Percentiles rank a stretch among this genome's conserved stretches.
These are phyloP conservation scores for Paratrypanosoma confusum DNA, from an alignment of 208 protist species.

Conservation along the genomic window DNA sequence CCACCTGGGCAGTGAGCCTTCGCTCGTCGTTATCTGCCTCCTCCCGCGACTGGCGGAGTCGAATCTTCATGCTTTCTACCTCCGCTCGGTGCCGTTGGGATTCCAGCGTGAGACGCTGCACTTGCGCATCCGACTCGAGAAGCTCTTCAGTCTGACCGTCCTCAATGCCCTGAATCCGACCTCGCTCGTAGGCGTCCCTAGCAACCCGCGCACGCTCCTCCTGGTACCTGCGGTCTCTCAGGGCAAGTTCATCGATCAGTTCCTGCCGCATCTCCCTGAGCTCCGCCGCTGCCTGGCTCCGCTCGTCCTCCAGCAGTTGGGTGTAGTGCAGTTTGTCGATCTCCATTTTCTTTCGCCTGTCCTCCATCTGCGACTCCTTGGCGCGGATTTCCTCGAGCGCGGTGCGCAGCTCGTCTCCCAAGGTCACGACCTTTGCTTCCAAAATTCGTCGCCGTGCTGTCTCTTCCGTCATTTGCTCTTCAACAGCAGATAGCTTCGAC, in stretches of 20 bases:
- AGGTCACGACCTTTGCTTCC: constrained; percentile 29
- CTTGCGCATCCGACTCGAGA: constrained; percentile 30
- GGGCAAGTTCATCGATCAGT: constrained; percentile 38
- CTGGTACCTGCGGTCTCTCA: constrained; percentile 37
- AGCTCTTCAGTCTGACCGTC: constrained; percentile 35
- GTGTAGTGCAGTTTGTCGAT: constrained; percentile 46
- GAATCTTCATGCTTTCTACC: constrained; percentile 33
- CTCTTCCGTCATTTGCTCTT: constrained; percentile 30
- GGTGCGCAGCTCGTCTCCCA: constrained; percentile 30
- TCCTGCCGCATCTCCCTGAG: constrained; percentile 52
- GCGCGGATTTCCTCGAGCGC: constrained; percentile 24
- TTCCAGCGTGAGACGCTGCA: constrained; percentile 36
- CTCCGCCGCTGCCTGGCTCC: constrained; percentile 35
- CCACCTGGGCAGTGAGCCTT: constrained; percentile 20
- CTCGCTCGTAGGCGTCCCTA: constrained; percentile 43
- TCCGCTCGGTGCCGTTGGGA: constrained; percentile 35
- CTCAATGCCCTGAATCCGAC: constrained; percentile 37
- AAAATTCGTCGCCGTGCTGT: constrained; percentile 21
- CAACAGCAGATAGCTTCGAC: constrained; percentile 20
- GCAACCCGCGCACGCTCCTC: constrained; percentile 31
- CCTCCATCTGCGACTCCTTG: constrained; percentile 47
- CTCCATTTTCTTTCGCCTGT: constrained; percentile 45
- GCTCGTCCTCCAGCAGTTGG: constrained; percentile 53
- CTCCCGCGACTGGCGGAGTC: constrained; percentile 26
- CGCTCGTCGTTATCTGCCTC: constrained; percentile 27